These are phyloP conservation scores for Ganoderma sp. DNA, from an alignment of 1,284 basidiomycete genomes.

Conservation along the genomic window DNA sequence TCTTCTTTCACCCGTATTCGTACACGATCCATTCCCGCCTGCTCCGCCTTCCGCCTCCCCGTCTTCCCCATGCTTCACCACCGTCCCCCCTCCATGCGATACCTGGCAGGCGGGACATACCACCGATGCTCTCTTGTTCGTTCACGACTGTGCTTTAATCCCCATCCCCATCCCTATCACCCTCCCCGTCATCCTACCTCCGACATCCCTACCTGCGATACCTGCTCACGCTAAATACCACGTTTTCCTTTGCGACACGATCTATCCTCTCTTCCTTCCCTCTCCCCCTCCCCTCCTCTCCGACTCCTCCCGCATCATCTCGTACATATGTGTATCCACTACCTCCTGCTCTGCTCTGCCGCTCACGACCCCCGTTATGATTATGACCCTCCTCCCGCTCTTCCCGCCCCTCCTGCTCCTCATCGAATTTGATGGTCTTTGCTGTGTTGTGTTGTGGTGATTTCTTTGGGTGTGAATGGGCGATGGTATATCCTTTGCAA, in stretches of 20 bases:
- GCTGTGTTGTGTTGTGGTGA: background rate
- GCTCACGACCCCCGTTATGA: conserved; percentile 32
- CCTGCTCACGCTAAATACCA: conserved; percentile 5
- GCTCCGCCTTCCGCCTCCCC: background rate
- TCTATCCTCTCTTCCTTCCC: background rate
- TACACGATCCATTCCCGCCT: background rate
- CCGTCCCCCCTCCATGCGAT: conserved; percentile 4
- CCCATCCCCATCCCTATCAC: background rate
- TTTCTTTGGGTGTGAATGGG: background rate
- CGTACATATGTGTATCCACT: conserved; percentile 21
- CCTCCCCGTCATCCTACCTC: background rate
- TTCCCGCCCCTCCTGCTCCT: background rate
- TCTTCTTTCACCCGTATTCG: conserved; percentile 3
- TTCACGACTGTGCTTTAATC: background rate
- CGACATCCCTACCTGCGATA: conserved; percentile 12
- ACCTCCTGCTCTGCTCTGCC: conserved; percentile 23
- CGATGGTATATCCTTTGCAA: background rate
- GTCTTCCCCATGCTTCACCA: background rate
- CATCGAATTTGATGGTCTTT: conserved; percentile 18
- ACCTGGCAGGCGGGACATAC: conserved; percentile 19
- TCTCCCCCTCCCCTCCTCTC: background rate
- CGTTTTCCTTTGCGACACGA: conserved; percentile 16
- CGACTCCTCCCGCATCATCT: background rate
- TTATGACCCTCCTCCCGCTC: conserved; percentile 16
- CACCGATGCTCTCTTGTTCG: conserved; percentile 4